Evolutionary conservation across 1,284 basidiomycete genomes (phyloP).

Genomic region (Puccinia horiana): DNA sequence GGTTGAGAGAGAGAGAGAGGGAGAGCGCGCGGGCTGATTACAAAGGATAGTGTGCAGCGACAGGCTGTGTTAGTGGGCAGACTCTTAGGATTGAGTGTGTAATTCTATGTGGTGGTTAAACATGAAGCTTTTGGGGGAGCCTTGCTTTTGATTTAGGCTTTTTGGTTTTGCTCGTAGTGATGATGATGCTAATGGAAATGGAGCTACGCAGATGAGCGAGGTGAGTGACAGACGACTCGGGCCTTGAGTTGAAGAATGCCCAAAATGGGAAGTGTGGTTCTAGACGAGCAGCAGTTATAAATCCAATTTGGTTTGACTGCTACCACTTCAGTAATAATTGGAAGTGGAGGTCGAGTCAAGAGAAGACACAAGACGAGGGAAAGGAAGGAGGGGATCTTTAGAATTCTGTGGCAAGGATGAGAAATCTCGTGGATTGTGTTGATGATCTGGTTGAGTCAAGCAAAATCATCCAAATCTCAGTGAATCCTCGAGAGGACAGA

Average conservation of each 20-base stretch:
- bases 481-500: background rate
- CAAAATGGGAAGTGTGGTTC: background rate
- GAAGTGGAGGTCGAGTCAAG: background rate
- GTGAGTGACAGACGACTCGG: background rate
- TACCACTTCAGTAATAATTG: background rate
- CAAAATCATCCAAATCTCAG: background rate
- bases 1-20: background rate
- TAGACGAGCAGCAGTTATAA: background rate
- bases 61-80: background rate
- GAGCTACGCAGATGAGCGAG: background rate
- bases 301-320: background rate
- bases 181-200: background rate
- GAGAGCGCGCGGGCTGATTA: background rate
- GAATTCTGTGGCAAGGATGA: background rate
- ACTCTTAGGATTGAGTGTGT: background rate
- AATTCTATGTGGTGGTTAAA: no score
- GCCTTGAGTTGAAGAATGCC: background rate
- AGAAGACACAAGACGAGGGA: background rate
- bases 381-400: background rate
- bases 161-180: background rate
- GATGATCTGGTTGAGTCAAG: background rate
- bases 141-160: background rate
- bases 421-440: background rate
- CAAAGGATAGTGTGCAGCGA: constrained; percentile 9
- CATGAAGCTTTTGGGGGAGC: background rate